These are phyloP conservation scores for Aspergillus fischeri DNA, from an alignment of 2,329 filamentous ascomycete genomes.

Conservation along the genomic window DNA sequence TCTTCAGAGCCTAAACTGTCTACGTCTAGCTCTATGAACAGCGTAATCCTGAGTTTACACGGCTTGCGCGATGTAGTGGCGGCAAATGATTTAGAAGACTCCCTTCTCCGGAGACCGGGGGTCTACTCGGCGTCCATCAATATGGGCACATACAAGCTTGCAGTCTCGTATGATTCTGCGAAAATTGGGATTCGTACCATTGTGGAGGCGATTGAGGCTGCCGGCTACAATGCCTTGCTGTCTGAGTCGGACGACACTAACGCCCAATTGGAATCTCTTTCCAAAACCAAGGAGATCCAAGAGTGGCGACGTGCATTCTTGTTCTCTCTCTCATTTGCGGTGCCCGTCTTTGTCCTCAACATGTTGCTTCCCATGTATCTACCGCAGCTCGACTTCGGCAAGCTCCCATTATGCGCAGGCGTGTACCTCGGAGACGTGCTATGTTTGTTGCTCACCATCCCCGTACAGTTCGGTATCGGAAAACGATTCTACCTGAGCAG, in stretches of 20 bases:
- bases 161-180: slow-evolving; percentile 67
- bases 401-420: slow-evolving; percentile 61
- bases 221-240: slow-evolving; percentile 82
- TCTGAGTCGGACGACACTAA: slow-evolving; percentile 94
- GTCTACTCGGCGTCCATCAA: slow-evolving; percentile 70
- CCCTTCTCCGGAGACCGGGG: slow-evolving; percentile 62
- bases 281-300: slow-evolving; percentile 93
- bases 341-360: slow-evolving; percentile 86
- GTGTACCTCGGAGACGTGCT: slow-evolving; percentile 84
- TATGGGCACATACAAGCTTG: slow-evolving; percentile 68
- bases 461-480: slow-evolving; percentile 94
- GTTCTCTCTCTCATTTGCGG: slow-evolving; percentile 71
- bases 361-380: slow-evolving; percentile 92
- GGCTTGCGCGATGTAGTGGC: slow-evolving; percentile 68
- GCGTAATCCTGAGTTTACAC: slow-evolving; percentile 77
- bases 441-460: slow-evolving; percentile 79
- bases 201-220: slow-evolving; percentile 75
- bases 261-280: slow-evolving; percentile 89
- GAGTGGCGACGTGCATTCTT: slow-evolving; percentile 84
- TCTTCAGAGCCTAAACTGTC: slow-evolving; percentile 65
- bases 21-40: slow-evolving; percentile 53
- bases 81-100: slow-evolving; percentile 68
- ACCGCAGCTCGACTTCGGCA: slow-evolving; percentile 72
- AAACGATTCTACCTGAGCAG: slow-evolving; percentile 90
- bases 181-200: slow-evolving; percentile 74